Evolutionary conservation across 2,329 filamentous ascomycete genomes (phyloP).

Genomic region (Zymoseptoria ardabiliae): DNA sequence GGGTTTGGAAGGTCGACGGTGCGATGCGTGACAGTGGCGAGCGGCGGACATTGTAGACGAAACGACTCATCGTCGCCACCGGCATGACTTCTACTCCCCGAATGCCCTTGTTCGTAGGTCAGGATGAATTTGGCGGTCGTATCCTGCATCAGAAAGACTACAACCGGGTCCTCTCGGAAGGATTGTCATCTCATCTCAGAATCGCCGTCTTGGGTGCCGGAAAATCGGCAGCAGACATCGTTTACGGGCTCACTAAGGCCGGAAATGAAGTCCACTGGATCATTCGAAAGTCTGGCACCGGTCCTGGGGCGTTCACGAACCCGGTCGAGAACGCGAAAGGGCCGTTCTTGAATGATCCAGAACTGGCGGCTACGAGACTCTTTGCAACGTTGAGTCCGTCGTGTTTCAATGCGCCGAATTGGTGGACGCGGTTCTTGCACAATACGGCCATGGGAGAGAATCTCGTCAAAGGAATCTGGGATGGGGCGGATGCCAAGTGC

Average conservation of each 20-base stretch:
- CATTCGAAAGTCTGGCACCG: slow-evolving; percentile 25
- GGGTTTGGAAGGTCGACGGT: not conserved
- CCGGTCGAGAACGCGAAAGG: not conserved
- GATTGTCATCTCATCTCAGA: slow-evolving; percentile 14
- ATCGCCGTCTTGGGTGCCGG: slow-evolving; percentile 30
- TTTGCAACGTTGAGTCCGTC: not conserved
- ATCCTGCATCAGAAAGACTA: slow-evolving; percentile 27
- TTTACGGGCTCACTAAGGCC: slow-evolving; percentile 29
- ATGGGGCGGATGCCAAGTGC: not conserved
- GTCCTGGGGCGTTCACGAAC: slow-evolving; percentile 11
- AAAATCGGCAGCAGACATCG: slow-evolving; percentile 34
- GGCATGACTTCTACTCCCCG: slow-evolving; percentile 19
- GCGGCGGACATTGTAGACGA: not conserved
- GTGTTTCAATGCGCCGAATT: not conserved
- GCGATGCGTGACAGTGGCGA: not conserved
- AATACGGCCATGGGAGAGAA: not conserved
- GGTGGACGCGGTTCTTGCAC: slow-evolving; percentile 1
- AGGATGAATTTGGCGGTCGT: slow-evolving; percentile 14
- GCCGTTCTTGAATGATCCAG: not conserved
- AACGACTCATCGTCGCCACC: slow-evolving; percentile 19
- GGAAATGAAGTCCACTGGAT: slow-evolving; percentile 32
- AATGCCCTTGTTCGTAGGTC: slow-evolving; percentile 27
- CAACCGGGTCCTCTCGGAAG: slow-evolving; percentile 23
- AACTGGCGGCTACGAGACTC: not conserved
- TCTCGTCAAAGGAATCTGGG: not conserved